These are phyloP conservation scores for Hyphodiscus hymeniophilus DNA, from an alignment of 495 filamentous ascomycete species.

Conservation along the genomic window DNA sequence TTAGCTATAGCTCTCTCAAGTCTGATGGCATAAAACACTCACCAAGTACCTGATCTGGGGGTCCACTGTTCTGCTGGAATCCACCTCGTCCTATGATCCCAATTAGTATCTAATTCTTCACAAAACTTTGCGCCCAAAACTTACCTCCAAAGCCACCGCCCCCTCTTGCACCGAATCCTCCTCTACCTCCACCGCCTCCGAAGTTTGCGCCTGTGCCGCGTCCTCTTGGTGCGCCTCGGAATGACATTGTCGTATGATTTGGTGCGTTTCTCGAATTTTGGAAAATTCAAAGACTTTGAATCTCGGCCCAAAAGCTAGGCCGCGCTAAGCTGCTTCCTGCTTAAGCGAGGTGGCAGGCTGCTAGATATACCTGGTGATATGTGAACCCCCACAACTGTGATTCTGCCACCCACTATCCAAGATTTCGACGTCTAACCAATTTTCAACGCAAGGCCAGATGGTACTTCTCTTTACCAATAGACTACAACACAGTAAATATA, in stretches of 20 bases:
- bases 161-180: conserved; percentile 41
- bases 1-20: neutral
- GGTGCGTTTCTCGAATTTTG: conserved; percentile 4
- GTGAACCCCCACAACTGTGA: too few relatives aligned
- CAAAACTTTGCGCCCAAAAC: neutral
- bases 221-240: conserved; percentile 23
- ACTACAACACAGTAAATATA: too few relatives aligned
- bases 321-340: too few relatives aligned
- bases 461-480: too few relatives aligned
- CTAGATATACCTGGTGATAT: too few relatives aligned
- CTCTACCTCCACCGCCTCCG: conserved; percentile 36
- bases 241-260: conserved; percentile 21
- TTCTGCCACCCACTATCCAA: too few relatives aligned
- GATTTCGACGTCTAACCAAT: too few relatives aligned
- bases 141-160: conserved; percentile 29
- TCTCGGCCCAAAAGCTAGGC: neutral
- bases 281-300: neutral
- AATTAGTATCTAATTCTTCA: neutral
- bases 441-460: too few relatives aligned
- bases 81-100: conserved; percentile 40
- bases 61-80: conserved; percentile 43
- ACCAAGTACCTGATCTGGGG: conserved; percentile 40
- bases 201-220: conserved; percentile 26
- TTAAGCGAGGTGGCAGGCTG: too few relatives aligned
- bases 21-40: neutral